These are phyloP conservation scores for Galium porrigens DNA, from an alignment of 305 asterid species.

Conservation along the genomic window DNA sequence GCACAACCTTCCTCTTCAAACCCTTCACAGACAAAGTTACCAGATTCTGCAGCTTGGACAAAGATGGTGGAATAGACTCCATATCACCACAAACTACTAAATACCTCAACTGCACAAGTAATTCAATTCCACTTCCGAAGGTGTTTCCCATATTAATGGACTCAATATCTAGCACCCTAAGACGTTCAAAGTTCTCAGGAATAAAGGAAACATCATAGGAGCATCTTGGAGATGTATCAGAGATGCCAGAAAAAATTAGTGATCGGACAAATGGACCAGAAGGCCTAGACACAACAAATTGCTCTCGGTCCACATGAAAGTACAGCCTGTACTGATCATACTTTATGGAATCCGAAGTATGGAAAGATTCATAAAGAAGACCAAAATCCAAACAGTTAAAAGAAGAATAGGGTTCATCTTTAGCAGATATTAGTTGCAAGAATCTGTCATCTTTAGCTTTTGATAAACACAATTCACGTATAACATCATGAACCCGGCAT, in stretches of 20 bases:
- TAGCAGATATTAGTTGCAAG: not conserved
- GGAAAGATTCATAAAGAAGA: not conserved
- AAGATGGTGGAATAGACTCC: slow-evolving; percentile 12
- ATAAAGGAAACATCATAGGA: slow-evolving; percentile 19
- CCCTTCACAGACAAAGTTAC: slow-evolving; percentile 19
- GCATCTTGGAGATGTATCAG: slow-evolving; percentile 3
- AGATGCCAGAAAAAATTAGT: slow-evolving; percentile 14
- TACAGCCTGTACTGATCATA: slow-evolving; percentile 9
- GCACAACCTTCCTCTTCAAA: not conserved
- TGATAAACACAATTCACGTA: no score
- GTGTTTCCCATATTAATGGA: slow-evolving; percentile 13
- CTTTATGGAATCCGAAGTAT: not conserved
- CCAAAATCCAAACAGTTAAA: not conserved
- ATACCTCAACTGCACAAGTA: slow-evolving; percentile 15
- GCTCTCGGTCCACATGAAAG: slow-evolving; percentile 7
- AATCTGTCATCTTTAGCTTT: no score
- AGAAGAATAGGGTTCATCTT: not conserved
- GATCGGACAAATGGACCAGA: slow-evolving; percentile 11
- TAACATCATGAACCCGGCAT: no score
- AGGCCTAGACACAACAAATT: slow-evolving; percentile 12
- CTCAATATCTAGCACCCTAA: slow-evolving; percentile 19
- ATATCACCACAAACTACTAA: slow-evolving; percentile 12
- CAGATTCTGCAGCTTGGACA: slow-evolving; percentile 16
- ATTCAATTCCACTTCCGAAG: slow-evolving; percentile 11
- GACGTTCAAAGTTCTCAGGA: slow-evolving; percentile 13